A percentile compares a stretch with the other conserved stretches of the same genome.
Evolutionary conservation across 371 early-diverging fungal genomes (phyloP).

Genomic region (Circinella minor): DNA sequence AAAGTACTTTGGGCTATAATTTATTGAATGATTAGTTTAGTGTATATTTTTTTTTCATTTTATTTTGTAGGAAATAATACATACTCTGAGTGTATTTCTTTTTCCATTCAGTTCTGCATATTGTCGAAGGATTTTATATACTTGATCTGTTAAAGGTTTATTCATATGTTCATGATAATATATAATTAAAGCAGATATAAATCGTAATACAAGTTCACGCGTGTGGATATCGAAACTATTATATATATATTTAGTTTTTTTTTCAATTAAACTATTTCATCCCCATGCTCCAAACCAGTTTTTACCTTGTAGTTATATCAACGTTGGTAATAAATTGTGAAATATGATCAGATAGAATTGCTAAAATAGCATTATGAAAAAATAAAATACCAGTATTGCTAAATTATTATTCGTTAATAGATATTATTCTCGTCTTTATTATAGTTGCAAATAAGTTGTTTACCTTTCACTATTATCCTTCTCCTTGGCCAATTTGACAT

Average conservation of each 20-base stretch:
- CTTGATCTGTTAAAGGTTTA: conserved; percentile 11
- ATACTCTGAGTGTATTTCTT: conserved; percentile 10
- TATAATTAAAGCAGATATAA: conserved; percentile 24
- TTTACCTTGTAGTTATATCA: neutral
- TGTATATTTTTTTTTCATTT: neutral
- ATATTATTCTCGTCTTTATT: neutral
- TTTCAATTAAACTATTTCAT: too few species aligned
- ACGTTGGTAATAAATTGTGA: neutral
- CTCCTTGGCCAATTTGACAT: neutral
- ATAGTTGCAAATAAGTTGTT: too few species aligned
- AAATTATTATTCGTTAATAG: neutral
- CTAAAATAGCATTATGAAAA: neutral
- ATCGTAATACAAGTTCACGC: conserved; percentile 15
- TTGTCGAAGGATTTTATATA: conserved; percentile 17
- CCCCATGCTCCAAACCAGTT: neutral
- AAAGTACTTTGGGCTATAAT: conserved; percentile 25
- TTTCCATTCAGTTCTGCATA: conserved; percentile 22
- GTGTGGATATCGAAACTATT: neutral
- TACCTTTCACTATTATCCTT: conserved; percentile 4
- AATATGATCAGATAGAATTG: neutral
- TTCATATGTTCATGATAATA: conserved; percentile 24
- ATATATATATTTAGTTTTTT: too few species aligned
- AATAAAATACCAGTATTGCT: neutral
- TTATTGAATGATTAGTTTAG: neutral
- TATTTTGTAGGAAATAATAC: neutral